Base-by-base conservation (phyloP, 2,329 filamentous ascomycete species). In the Arthrobotrys sinensis region DNA sequence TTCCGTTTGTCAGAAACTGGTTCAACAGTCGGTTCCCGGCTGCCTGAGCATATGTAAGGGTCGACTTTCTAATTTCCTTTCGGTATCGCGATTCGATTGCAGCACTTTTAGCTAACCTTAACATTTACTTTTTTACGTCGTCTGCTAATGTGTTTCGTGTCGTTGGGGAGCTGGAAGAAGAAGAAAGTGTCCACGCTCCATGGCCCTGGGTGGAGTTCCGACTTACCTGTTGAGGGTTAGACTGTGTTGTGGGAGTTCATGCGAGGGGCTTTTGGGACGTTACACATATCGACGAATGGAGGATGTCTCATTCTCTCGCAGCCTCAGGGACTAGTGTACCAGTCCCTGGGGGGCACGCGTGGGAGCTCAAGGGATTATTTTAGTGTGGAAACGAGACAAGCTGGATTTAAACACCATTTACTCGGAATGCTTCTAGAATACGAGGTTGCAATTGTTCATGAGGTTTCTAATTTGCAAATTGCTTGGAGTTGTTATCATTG, bases 301-400 rank as follows among this genome's bases (percentile, higher is more conserved):
- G 36, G 34, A 60, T 60, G 55, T 60, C 55, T 60, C 55, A 60
- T 43, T 60, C 55, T 60, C 55, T 14, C 43, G 55, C 55, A 40
- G 55, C 36, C 19, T 60, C 55, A 60, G 32, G 34, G 52, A 45
- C 40, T 28, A 16, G n/a, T 38, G 7, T 16, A 16, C 40, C 24
- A 28, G 24, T 28, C 4, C 24, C 24, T 28, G 24, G 24, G 24
- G 24, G 24, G n/a, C n/a, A n/a, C n/a, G n/a, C 24, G 24, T 28
- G 24, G 24, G 16, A 32, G 28, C 32, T 55, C 5, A 53, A 38
- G 52, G 32, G n/a, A 57, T 28, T 36, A n/a, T 36, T 57, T 57
- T 57, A 60, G 36, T 28, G 16, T n/a, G 21, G 36, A 60, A 60
- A 43, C 52, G 52, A 57, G 52, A 57, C 52, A 57, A 8, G 34